Conservation (phyloP, 176 grass and related monocot species). For the Alopecurus myosuroides region DNA sequence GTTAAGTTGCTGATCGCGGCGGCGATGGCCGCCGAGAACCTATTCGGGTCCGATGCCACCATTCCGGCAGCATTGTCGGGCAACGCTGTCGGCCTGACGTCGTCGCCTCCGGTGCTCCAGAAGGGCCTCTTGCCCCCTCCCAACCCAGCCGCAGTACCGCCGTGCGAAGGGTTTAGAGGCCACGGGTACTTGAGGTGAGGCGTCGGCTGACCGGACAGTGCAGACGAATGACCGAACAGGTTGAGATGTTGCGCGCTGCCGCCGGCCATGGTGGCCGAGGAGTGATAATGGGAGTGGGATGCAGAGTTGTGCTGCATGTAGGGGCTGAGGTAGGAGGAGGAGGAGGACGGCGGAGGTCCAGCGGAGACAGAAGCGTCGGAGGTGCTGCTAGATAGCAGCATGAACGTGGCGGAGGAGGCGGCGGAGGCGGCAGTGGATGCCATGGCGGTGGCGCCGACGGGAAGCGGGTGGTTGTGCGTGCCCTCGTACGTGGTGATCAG, state of each 20-base stretch:
- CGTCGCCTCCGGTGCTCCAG: slow-evolving; percentile 30
- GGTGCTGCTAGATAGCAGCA: slow-evolving; percentile 62
- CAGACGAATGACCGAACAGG: slow-evolving; percentile 26
- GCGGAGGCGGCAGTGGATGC: slow-evolving; percentile 68
- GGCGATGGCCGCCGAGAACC: slow-evolving; percentile 40
- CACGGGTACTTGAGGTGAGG: slow-evolving; percentile 45
- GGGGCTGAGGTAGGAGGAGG: slow-evolving; percentile 56
- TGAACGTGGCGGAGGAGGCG: slow-evolving; percentile 57
- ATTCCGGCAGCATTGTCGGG: slow-evolving; percentile 17
- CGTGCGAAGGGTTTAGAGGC: slow-evolving; percentile 13
- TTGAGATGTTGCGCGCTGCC: slow-evolving; percentile 27
- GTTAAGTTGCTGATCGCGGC: slow-evolving; percentile 45
- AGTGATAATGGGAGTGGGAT: slow-evolving; percentile 25
- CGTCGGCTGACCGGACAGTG: slow-evolving; percentile 1
- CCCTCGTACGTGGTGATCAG: slow-evolving; percentile 97
- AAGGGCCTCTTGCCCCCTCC: slow-evolving; percentile 41
- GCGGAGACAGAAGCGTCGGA: slow-evolving; percentile 21
- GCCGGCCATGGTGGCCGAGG: background rate
- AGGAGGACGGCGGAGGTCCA: background rate
- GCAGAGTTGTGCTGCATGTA: slow-evolving; percentile 56
- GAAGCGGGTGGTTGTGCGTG: slow-evolving; percentile 95
- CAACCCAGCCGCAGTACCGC: background rate
- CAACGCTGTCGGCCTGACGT: slow-evolving; percentile 10
- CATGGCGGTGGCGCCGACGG: slow-evolving; percentile 91
- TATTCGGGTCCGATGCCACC: slow-evolving; percentile 28